Percentiles rank a stretch among this genome's conserved stretches.
Evolutionary conservation across 371 early-diverging fungal species (phyloP).

Genomic region (Lichtheimia ornata): DNA sequence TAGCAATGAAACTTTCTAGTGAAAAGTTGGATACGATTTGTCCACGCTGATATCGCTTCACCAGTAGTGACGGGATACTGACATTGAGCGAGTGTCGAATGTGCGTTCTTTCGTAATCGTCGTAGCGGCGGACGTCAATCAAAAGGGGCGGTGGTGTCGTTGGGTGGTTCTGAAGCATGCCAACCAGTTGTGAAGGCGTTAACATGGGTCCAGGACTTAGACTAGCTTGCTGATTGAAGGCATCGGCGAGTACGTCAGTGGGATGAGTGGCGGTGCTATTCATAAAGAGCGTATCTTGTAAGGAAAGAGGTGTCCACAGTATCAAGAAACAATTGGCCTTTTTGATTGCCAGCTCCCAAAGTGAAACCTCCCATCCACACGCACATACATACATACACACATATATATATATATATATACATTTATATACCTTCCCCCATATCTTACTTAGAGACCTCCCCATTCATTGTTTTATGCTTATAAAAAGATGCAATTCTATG

Average conservation of each 20-base stretch:
- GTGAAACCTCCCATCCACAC: too few relatives aligned
- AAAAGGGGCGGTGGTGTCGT: constrained; percentile 25
- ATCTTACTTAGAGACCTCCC: too few relatives aligned
- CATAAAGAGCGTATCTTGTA: too few relatives aligned
- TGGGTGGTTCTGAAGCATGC: background rate
- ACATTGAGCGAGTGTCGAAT: constrained; percentile 55
- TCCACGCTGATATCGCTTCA: constrained; percentile 63
- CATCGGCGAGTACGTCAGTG: constrained; percentile 2
- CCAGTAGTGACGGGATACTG: constrained; percentile 56
- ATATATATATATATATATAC: too few relatives aligned
- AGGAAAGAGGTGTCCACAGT: too few relatives aligned
- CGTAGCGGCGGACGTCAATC: constrained; percentile 46
- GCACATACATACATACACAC: too few relatives aligned
- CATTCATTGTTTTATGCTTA: too few relatives aligned
- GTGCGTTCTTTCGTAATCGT: constrained; percentile 32
- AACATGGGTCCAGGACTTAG: background rate
- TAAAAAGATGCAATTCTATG: too few relatives aligned
- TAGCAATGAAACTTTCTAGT: constrained; percentile 65
- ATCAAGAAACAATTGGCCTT: too few relatives aligned
- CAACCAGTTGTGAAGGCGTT: background rate
- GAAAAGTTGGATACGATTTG: constrained; percentile 56
- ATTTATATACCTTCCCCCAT: too few relatives aligned
- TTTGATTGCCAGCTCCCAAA: too few relatives aligned
- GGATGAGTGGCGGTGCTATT: background rate
- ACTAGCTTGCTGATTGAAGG: constrained; percentile 4